A percentile compares a stretch with the other conserved stretches of the same genome.
phyloP scores from a whole-genome alignment of 2,329 filamentous ascomycete genomes.

The Beauveria sp. region DNA sequence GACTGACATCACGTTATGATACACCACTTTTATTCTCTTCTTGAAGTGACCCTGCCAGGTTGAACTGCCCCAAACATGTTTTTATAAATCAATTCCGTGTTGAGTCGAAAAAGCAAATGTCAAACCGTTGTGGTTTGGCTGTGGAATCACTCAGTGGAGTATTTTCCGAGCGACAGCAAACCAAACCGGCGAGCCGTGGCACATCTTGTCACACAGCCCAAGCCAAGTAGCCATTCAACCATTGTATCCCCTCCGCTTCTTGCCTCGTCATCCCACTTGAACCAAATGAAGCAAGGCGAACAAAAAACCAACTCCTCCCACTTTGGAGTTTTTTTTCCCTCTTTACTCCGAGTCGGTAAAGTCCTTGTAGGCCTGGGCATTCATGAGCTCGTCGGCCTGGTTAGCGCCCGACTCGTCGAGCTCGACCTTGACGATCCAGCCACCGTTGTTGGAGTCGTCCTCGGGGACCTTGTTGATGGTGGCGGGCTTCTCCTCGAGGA shows the following conservation, averaged over 20 bases:
- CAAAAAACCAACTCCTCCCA: neutral
- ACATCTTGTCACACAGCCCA: neutral
- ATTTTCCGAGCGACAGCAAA: neutral
- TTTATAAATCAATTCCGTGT: conserved; percentile 12
- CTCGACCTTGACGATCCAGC: conserved; percentile 88
- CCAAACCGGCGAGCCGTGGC: neutral
- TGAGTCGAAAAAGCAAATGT: conserved; percentile 10
- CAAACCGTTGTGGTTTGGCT: neutral
- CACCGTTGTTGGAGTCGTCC: conserved; percentile 63
- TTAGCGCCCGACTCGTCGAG: conserved; percentile 57
- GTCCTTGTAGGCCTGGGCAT: conserved; percentile 65
- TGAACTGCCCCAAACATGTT: conserved; percentile 16
- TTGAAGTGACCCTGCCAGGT: conserved; percentile 14
- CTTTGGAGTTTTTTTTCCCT: neutral
- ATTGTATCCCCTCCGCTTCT: neutral
- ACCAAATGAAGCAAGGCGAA: neutral
- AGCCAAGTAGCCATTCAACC: neutral
- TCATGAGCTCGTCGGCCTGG: conserved; percentile 73
- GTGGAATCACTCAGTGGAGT: neutral
- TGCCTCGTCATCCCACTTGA: neutral
- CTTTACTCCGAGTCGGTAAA: conserved; percentile 47
- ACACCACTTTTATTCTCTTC: conserved; percentile 15
- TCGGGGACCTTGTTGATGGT: conserved; percentile 89
- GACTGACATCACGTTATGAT: conserved; percentile 10
- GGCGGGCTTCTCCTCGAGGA: conserved; percentile 76